These are phyloP conservation scores for Penicillium longicatenatum DNA, from an alignment of 495 filamentous ascomycete genomes.

Conservation along the genomic window DNA sequence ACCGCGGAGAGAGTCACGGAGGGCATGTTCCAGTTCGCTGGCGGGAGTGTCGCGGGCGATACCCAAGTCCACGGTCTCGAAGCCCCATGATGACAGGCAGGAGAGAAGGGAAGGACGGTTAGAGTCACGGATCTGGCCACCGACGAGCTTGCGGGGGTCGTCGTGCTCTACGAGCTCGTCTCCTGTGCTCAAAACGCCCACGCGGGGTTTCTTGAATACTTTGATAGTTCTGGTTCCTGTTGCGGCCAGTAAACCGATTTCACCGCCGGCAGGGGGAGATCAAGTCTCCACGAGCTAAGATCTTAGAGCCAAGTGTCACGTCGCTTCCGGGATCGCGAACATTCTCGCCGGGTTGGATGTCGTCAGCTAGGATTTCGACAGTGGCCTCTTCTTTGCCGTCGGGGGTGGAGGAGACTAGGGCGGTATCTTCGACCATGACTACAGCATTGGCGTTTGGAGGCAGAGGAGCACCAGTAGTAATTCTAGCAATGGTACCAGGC, in stretches of 20 bases:
- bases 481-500: conserved; percentile 77
- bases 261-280: conserved; percentile 84
- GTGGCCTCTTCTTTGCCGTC: conserved; percentile 83
- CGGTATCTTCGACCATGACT: conserved; percentile 96
- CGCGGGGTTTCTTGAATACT: conserved; percentile 72
- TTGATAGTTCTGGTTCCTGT: conserved; percentile 75
- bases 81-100: conserved; percentile 73
- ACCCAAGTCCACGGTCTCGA: conserved; percentile 79
- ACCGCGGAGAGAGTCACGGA: conserved; percentile 70
- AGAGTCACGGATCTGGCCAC: conserved; percentile 90
- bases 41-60: conserved; percentile 77
- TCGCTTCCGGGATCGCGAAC: conserved; percentile 91
- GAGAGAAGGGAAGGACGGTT: conserved; percentile 86
- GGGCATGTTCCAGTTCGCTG: conserved; percentile 71
- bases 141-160: conserved; percentile 58
- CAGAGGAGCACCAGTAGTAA: conserved; percentile 92
- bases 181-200: conserved; percentile 91
- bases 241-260: conserved; percentile 85
- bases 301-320: conserved; percentile 63
- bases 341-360: conserved; percentile 80
- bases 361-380: conserved; percentile 78
- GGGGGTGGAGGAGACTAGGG: conserved; percentile 67
- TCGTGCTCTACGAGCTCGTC: conserved; percentile 88
- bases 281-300: conserved; percentile 74
- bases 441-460: conserved; percentile 88